Evolutionary conservation across 192 early-diverging fungal species (phyloP).

Genomic region (Coemansia sp.): DNA sequence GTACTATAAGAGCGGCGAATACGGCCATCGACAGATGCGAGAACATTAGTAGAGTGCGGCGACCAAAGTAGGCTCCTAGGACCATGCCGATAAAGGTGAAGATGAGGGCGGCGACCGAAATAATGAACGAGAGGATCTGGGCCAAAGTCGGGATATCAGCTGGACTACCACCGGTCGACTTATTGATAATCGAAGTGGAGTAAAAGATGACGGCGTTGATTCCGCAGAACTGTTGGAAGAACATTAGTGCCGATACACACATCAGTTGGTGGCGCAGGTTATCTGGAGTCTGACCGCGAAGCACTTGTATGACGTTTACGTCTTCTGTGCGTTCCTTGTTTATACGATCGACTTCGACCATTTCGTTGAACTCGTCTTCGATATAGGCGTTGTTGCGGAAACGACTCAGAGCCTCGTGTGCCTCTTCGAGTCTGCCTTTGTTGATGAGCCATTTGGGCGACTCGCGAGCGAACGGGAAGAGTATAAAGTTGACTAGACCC

Average conservation of each 20-base stretch:
- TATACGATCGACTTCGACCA: conserved; percentile 53
- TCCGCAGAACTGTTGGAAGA: conserved; percentile 81
- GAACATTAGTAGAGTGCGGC: conserved; percentile 68
- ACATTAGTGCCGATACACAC: conserved; percentile 64
- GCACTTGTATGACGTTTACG: conserved; percentile 57
- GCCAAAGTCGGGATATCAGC: conserved; percentile 52
- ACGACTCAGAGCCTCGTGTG: conserved; percentile 52
- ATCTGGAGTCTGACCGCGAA: conserved; percentile 55
- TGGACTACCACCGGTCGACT: conserved; percentile 34
- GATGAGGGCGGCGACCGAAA: conserved; percentile 49
- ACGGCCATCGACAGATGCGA: conserved; percentile 64
- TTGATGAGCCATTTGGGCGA: conserved; percentile 73
- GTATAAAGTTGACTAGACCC: conserved; percentile 55
- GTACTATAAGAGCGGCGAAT: conserved; percentile 63
- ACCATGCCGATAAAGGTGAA: conserved; percentile 54
- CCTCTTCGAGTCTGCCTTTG: conserved; percentile 63
- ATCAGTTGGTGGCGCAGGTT: conserved; percentile 65
- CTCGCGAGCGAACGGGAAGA: conserved; percentile 75
- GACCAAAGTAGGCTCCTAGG: conserved; percentile 69
- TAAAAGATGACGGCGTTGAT: conserved; percentile 89
- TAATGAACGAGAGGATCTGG: conserved; percentile 49
- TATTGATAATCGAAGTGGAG: conserved; percentile 75
- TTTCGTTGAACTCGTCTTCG: conserved; percentile 66
- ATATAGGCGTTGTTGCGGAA: conserved; percentile 60
- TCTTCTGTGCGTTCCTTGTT: conserved; percentile 43